A percentile compares a stretch with the other conserved stretches of the same genome.
Evolutionary conservation across 495 filamentous ascomycete species (phyloP).

Genomic region (Wilcoxina mikolae): DNA sequence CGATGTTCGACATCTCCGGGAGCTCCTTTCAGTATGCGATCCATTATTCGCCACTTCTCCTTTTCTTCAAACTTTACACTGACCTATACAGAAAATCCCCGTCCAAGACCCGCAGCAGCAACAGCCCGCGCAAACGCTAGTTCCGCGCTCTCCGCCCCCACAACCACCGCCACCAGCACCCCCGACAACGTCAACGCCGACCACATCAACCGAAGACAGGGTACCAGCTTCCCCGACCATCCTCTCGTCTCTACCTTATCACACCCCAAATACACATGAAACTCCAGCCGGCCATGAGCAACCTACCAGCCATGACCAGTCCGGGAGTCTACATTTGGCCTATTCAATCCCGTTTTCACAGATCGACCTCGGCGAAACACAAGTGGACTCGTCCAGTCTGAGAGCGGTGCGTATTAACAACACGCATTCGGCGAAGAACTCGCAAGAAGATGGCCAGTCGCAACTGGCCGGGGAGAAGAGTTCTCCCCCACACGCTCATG

Average conservation of each 20-base stretch:
- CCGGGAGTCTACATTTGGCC: conserved; percentile 14
- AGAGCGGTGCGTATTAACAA: no score
- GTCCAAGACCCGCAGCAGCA: neutral
- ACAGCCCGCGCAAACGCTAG: neutral
- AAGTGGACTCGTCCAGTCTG: conserved; percentile 11
- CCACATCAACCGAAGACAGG: neutral
- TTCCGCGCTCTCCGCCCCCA: neutral
- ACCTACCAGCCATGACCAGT: conserved; percentile 11
- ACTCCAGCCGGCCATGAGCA: neutral
- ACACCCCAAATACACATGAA: neutral
- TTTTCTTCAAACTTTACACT: neutral
- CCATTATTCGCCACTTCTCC: neutral
- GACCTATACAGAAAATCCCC: neutral
- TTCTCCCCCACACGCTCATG: neutral
- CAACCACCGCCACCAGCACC: no score
- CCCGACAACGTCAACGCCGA: no score
- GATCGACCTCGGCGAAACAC: conserved; percentile 19
- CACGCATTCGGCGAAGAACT: no score
- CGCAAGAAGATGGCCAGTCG: neutral
- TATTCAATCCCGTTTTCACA: conserved; percentile 12
- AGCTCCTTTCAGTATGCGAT: neutral
- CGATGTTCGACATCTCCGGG: conserved; percentile 4
- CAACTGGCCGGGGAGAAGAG: neutral
- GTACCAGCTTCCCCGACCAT: neutral
- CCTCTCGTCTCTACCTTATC: neutral